Base-by-base conservation (phyloP, 2,329 filamentous ascomycete genomes). In the Fusarium sp. region DNA sequence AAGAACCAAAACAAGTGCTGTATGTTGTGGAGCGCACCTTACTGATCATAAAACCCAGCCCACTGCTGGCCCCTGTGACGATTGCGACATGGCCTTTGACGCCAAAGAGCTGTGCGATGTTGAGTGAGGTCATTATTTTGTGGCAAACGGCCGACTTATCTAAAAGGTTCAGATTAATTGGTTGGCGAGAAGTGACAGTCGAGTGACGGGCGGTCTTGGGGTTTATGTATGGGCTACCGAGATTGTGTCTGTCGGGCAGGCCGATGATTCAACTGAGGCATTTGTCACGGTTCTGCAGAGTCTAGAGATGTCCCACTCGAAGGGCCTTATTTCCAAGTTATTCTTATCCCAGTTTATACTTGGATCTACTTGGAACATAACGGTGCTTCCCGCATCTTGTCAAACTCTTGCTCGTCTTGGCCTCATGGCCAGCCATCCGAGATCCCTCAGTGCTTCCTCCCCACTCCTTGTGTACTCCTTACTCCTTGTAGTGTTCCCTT, bases 401-500 rank as follows among this genome's bases (percentile, higher is more conserved):
- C 40, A 44, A 22, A 8, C 20, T 20, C 20, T 44, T 22, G 22
- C 40, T 44, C 40, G 12, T 42, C 36, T 38, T 38, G 8, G 36
- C 17, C 16, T 17, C 36, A 40, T 40, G 9, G 17, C n/a, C 11
- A 42, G 11, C 40, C 40, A 42, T 20, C n/a, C n/a, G n/a, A 42
- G 40, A 42, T 14, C n/a, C 40, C 20, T 14, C 40, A 12, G 12
- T 44, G 6, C 20, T 24, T 44, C 20, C 11, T 22, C 12, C 40
- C 22, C 20, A 44, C 20, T 44, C 40, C n/a, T 84, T 85, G 71
- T 88, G 88, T 40, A 11, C 38, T 20, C n/a, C 38, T 42, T 20
- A 42, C n/a, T 42, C 38, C n/a, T 84, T 85, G 71, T 89, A 88
- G 66, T 86, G 83, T 42, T 84, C 82, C 71, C 79, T 83, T 0